These are phyloP conservation scores for Emiliania huxleyi DNA, from an alignment of 78 protist species.

Conservation along the genomic window DNA sequence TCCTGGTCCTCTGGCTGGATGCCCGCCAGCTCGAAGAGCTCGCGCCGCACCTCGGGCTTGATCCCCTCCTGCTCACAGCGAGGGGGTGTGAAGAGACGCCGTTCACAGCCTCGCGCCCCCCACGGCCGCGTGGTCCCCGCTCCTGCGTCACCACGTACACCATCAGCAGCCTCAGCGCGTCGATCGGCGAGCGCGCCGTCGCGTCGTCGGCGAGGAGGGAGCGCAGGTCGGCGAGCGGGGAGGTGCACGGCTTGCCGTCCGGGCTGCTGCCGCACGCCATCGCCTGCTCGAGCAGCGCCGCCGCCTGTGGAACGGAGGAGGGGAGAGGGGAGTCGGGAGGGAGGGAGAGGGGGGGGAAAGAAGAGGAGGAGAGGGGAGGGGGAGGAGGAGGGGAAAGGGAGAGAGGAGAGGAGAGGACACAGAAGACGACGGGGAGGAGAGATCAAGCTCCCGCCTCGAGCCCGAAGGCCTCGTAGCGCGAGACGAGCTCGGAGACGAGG, in stretches of 20 bases:
- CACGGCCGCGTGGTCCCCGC: too few species aligned
- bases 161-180: neutral
- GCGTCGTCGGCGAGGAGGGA: neutral
- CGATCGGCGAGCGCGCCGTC: neutral
- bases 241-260: conserved; percentile 5
- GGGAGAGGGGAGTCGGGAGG: too few species aligned
- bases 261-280: conserved; percentile 72
- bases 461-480: conserved; percentile 36
- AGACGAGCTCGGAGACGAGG: conserved; percentile 65
- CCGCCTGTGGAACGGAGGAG: neutral
- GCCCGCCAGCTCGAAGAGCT: conserved; percentile 57
- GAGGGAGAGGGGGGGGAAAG: too few species aligned
- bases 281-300: conserved; percentile 72
- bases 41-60: conserved; percentile 50
- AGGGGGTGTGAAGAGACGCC: too few species aligned
- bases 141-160: conserved; percentile 21
- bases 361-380: too few species aligned
- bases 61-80: conserved; percentile 74
- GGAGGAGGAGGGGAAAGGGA: too few species aligned
- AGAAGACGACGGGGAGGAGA: too few species aligned
- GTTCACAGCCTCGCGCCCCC: too few species aligned
- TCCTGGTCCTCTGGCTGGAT: conserved; percentile 54
- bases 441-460: too few species aligned
- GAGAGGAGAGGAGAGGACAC: too few species aligned
- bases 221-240: neutral